phyloP scores from a whole-genome alignment of 1,284 basidiomycete genomes.

The Ceratobasidium sp. region DNA sequence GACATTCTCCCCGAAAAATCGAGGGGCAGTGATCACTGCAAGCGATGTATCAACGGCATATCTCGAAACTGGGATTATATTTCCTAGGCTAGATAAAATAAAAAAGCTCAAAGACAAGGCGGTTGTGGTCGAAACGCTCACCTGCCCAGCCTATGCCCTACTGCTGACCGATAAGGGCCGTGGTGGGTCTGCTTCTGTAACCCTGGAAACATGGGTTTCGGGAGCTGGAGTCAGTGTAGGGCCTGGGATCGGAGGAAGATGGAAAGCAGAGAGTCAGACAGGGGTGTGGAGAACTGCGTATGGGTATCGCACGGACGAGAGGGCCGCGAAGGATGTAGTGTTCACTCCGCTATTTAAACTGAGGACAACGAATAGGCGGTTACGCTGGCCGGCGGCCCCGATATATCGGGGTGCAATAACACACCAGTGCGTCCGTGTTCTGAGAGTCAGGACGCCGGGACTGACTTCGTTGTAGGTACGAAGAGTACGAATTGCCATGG shows the following conservation, averaged over 20 bases:
- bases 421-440: not conserved
- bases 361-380: not conserved
- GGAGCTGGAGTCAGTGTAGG: constrained; percentile 15
- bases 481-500: constrained; percentile 32
- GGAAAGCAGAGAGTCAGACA: constrained; percentile 13
- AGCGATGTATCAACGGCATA: constrained; percentile 16
- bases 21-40: constrained; percentile 21
- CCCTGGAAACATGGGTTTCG: constrained; percentile 4
- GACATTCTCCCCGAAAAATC: constrained; percentile 15
- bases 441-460: not conserved
- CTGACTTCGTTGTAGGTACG: constrained; percentile 1
- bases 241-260: no score
- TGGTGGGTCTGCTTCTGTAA: constrained; percentile 18
- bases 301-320: constrained; percentile 10
- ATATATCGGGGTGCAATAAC: no score
- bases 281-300: constrained; percentile 35
- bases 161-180: constrained; percentile 25
- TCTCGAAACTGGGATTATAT: constrained; percentile 8
- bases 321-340: not conserved
- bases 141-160: constrained; percentile 31
- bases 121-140: constrained; percentile 16
- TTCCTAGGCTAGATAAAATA: constrained; percentile 9
- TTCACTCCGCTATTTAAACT: constrained; percentile 24
- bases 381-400: not conserved
- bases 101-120: constrained; percentile 29